A percentile compares a stretch with the other conserved stretches of the same genome.
Conservation (phyloP, 768 basidiomycete species). For the Rubroboletus satanas region DNA sequence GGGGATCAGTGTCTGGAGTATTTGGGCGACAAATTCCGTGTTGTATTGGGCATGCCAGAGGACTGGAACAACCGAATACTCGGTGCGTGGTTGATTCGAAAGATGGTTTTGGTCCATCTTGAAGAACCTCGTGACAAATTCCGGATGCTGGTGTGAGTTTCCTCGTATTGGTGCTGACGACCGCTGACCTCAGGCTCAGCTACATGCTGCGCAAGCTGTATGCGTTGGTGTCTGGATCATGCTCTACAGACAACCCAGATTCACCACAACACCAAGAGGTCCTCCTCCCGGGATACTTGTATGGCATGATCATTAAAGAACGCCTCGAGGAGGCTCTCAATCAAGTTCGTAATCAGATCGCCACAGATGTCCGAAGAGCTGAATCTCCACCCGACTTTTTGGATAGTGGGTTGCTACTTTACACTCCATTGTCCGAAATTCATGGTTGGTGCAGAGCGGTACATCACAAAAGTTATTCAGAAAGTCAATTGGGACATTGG, state of each 20-base stretch:
- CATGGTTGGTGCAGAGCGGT: slow-evolving; percentile 53
- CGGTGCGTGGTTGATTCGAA: slow-evolving; percentile 79
- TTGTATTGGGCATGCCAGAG: slow-evolving; percentile 86
- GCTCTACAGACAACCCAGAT: slow-evolving; percentile 94
- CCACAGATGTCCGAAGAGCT: slow-evolving; percentile 70
- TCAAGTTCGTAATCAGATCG: slow-evolving; percentile 65
- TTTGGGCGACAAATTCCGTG: slow-evolving; percentile 93
- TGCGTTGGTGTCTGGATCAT: slow-evolving; percentile 82
- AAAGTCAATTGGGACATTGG: slow-evolving; percentile 93
- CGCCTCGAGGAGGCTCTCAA: slow-evolving; percentile 87
- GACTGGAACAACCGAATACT: slow-evolving; percentile 85
- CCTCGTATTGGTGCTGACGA: neutral
- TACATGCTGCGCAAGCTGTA: slow-evolving; percentile 98
- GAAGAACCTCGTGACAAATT: slow-evolving; percentile 89
- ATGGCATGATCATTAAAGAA: slow-evolving; percentile 98
- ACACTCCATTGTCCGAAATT: slow-evolving; percentile 1
- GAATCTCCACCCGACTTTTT: slow-evolving; percentile 78
- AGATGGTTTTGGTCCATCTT: slow-evolving; percentile 87
- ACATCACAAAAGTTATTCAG: slow-evolving; percentile 69
- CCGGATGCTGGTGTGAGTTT: slow-evolving; percentile 76
- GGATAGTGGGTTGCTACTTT: slow-evolving; percentile 57
- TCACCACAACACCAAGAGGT: slow-evolving; percentile 99
- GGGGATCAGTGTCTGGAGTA: slow-evolving; percentile 91
- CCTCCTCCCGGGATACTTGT: slow-evolving; percentile 86
- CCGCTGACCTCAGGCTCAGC: slow-evolving; percentile 39